Conservation (phyloP, 139 green algal genomes). For the Pycnococcus provasolii region DNA sequence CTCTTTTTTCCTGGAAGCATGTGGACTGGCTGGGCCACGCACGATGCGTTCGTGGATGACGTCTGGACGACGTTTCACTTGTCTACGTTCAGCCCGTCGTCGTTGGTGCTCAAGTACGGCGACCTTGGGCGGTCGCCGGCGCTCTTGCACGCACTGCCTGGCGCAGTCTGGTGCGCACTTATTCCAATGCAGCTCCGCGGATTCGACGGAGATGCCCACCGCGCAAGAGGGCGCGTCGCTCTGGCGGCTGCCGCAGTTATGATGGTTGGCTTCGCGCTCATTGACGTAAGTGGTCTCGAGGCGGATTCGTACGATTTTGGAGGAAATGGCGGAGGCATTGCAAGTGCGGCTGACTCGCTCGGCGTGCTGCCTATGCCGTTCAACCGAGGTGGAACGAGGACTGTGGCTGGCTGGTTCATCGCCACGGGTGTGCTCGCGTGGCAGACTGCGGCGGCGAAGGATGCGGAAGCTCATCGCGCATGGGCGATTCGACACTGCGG, state of each 20-base stretch:
- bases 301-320: slow-evolving; percentile 6
- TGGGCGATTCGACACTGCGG: slow-evolving; percentile 3
- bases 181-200: neutral
- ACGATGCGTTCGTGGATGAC: slow-evolving; percentile 1
- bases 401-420: slow-evolving; percentile 1
- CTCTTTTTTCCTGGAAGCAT: slow-evolving; percentile 1
- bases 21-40: neutral
- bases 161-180: slow-evolving; percentile 5
- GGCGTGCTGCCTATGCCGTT: neutral
- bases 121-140: neutral
- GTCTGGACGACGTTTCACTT: neutral
- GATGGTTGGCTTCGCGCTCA: slow-evolving; percentile 9
- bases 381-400: neutral
- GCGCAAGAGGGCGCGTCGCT: neutral
- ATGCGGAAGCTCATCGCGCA: neutral
- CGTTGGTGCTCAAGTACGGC: slow-evolving; percentile 6
- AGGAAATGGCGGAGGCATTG: neutral
- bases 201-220: neutral
- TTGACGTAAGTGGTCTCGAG: neutral
- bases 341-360: neutral
- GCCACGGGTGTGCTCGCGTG: neutral
- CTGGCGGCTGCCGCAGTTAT: neutral
- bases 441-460: neutral
- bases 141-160: slow-evolving; percentile 5
- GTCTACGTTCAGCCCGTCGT: neutral